A percentile compares a stretch with the other conserved stretches of the same genome.
Evolutionary conservation across 2,329 filamentous ascomycete genomes (phyloP).

Genomic region (Pseudocercospora ulei): DNA sequence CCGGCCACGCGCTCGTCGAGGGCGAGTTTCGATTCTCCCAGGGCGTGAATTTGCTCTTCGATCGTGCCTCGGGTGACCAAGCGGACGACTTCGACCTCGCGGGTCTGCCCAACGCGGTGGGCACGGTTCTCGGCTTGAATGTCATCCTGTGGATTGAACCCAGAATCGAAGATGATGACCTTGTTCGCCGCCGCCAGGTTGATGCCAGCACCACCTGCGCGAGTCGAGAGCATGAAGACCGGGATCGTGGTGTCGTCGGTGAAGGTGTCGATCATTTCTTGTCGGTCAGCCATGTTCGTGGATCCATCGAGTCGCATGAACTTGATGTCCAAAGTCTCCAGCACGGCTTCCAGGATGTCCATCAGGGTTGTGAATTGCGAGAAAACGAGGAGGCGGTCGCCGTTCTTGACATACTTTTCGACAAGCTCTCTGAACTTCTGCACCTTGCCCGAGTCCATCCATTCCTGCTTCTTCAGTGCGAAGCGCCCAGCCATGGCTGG

Average conservation of each 20-base stretch:
- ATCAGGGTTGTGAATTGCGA: constrained; percentile 87
- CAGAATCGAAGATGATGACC: constrained; percentile 91
- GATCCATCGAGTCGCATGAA: constrained; percentile 81
- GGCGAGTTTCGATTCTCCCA: constrained; percentile 86
- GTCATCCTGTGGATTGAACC: constrained; percentile 97
- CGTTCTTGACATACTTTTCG: constrained; percentile 60
- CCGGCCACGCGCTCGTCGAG: constrained; percentile 67
- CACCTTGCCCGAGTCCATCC: constrained; percentile 72
- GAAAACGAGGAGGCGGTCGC: constrained; percentile 82
- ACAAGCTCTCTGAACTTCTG: constrained; percentile 67
- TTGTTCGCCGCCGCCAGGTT: constrained; percentile 95
- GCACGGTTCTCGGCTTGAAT: constrained; percentile 97
- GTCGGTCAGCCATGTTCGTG: constrained; percentile 72
- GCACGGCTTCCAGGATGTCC: constrained; percentile 75
- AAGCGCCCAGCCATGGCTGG: constrained; percentile 47
- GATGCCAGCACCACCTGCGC: constrained; percentile 91
- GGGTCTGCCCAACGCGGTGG: constrained; percentile 83
- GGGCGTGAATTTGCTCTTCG: constrained; percentile 83
- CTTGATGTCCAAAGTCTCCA: constrained; percentile 60
- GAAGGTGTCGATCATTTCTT: constrained; percentile 81
- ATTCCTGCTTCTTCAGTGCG: constrained; percentile 51
- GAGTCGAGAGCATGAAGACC: constrained; percentile 86
- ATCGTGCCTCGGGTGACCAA: constrained; percentile 74
- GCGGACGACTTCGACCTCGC: constrained; percentile 80
- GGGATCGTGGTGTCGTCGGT: constrained; percentile 65